Evolutionary conservation across 495 filamentous ascomycete species (phyloP), one percentile per base, ranked within the genome.

Genomic region (Lepraria neglecta): DNA sequence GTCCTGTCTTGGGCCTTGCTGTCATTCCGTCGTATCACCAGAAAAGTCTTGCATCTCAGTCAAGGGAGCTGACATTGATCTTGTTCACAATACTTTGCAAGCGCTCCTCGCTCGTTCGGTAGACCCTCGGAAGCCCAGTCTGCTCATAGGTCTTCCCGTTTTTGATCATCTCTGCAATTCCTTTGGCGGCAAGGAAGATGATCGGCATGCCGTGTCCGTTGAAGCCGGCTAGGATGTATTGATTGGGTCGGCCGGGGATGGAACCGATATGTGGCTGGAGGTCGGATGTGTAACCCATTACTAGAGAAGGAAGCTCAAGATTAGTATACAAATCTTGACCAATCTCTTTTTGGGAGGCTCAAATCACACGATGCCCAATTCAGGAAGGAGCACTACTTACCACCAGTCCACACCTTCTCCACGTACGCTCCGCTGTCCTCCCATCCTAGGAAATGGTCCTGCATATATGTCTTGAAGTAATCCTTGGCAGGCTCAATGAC

Each of bases 371-470:
- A n/a, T n/a, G n/a, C n/a, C n/a, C n/a, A n/a, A n/a, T 30, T 28
- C 21, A 17, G 17, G 30, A 24, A 6, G 2, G n/a, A n/a, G 2
- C 6, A 27, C 10, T 24, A 47, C 43, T 47, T 58, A 47, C 56
- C 31, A 30, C 56, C 14, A 15, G 27, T 58, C 56, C 56, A 38
- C 42, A 24, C 10, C 1, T 47, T 35, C 27, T 47, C 43, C 28
- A 58, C 27, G n/a, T 47, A 47, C 3, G 43, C 43, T 46, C 56
- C 56, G 14, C 43, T 47, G 3, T 58, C 56, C n/a, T 21, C 43
- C 43, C 10, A 48, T 46, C 56, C 44, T 2, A 40, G 17, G 3
- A 47, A 27, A 14, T 21, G 9, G 31, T 10, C 10, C 43, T 47
- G 56, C 43, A 58, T 58, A 5, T 48, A 38, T 10, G 14, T 5